phyloP scores from a whole-genome alignment of 352 stramenopile species.

The Phytophthora quininea region DNA sequence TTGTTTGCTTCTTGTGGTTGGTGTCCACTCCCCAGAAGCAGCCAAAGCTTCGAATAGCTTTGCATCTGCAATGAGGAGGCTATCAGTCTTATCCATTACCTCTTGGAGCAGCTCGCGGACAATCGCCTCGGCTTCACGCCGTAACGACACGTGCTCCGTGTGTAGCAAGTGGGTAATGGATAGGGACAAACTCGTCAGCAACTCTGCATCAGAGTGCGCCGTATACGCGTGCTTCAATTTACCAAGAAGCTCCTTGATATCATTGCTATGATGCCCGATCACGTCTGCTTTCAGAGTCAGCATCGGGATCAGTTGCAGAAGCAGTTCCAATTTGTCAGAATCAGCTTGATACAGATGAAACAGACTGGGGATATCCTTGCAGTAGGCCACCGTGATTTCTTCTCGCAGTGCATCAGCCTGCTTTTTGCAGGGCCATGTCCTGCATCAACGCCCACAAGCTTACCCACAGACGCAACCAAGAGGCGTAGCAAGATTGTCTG shows the following conservation, averaged over 20 bases:
- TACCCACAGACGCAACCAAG: slow-evolving; percentile 70
- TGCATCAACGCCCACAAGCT: slow-evolving; percentile 45
- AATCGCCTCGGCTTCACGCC: slow-evolving; percentile 79
- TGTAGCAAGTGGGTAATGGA: slow-evolving; percentile 75
- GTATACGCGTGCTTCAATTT: slow-evolving; percentile 80
- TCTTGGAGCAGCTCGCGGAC: slow-evolving; percentile 76
- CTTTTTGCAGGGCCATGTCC: slow-evolving; percentile 47
- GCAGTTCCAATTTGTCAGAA: slow-evolving; percentile 72
- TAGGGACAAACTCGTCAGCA: slow-evolving; percentile 70
- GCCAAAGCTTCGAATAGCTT: slow-evolving; percentile 34
- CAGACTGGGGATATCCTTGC: slow-evolving; percentile 79
- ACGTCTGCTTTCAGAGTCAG: slow-evolving; percentile 64
- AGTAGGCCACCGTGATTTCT: slow-evolving; percentile 81
- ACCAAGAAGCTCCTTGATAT: slow-evolving; percentile 76
- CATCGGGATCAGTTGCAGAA: slow-evolving; percentile 81
- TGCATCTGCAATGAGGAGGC: slow-evolving; percentile 59
- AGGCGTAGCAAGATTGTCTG: slow-evolving; percentile 81
- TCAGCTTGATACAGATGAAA: slow-evolving; percentile 82
- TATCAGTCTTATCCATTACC: slow-evolving; percentile 64
- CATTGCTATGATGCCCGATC: slow-evolving; percentile 66
- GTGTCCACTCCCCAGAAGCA: slow-evolving; percentile 17
- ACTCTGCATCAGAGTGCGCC: slow-evolving; percentile 66
- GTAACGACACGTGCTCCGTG: slow-evolving; percentile 77
- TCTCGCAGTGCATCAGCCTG: slow-evolving; percentile 58
- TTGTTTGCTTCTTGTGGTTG: slow-evolving; percentile 38